phyloP scores from a whole-genome alignment of 768 basidiomycete species.

The Leccinum subgranulosum region DNA sequence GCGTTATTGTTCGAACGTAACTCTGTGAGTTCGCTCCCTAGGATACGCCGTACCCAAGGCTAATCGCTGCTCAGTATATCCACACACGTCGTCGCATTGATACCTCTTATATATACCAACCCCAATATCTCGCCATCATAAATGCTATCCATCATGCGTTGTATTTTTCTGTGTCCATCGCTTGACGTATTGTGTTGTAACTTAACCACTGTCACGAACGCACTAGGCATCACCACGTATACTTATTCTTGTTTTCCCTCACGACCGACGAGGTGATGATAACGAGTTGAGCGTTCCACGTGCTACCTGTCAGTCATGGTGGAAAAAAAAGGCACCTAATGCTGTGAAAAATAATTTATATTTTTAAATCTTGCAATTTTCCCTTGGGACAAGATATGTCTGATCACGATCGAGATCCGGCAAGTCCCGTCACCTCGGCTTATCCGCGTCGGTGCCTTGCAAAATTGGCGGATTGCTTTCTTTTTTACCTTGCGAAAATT shows the following conservation, averaged over 20 bases:
- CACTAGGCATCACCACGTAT: slow-evolving; percentile 8
- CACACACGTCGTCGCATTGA: slow-evolving; percentile 17
- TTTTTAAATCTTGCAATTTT: neutral
- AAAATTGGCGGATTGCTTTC: neutral
- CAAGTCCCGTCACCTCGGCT: slow-evolving; percentile 18
- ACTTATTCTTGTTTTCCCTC: slow-evolving; percentile 7
- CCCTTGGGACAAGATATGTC: slow-evolving; percentile 4
- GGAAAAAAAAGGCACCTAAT: neutral
- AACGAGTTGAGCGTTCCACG: slow-evolving; percentile 8
- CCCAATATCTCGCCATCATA: slow-evolving; percentile 14
- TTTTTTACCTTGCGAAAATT: neutral
- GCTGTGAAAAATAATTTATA: slow-evolving; percentile 4
- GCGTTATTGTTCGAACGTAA: slow-evolving; percentile 56
- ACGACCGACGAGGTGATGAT: slow-evolving; percentile 8
- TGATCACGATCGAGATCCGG: slow-evolving; percentile 23
- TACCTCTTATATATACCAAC: slow-evolving; percentile 22
- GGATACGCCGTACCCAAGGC: neutral
- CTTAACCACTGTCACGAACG: slow-evolving; percentile 3
- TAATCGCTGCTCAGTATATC: slow-evolving; percentile 1
- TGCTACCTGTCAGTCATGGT: slow-evolving; percentile 10
- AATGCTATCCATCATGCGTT: slow-evolving; percentile 21
- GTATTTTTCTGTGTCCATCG: slow-evolving; percentile 16
- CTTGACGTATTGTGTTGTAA: slow-evolving; percentile 15
- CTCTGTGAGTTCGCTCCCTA: neutral
- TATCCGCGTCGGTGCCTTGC: slow-evolving; percentile 22